Percentiles rank a stretch among this genome's conserved stretches.
Evolutionary conservation across 345 rosid genomes (phyloP).

Genomic region (Eucalyptus curtisii): DNA sequence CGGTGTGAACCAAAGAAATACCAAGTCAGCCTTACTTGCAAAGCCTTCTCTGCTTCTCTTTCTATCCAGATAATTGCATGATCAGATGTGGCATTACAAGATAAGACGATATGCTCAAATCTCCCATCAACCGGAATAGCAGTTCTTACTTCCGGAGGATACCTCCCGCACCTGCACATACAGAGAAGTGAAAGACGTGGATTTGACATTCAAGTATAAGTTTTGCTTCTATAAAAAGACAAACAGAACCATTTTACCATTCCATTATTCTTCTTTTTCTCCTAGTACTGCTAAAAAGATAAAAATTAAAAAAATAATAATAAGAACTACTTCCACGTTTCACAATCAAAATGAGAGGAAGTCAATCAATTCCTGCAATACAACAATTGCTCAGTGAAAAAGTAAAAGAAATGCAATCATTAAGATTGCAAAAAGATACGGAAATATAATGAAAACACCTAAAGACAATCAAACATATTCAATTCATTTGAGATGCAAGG

Average conservation of each 20-base stretch:
- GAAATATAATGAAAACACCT: not conserved
- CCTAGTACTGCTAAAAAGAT: not conserved
- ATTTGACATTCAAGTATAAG: not conserved
- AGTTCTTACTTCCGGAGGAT: constrained; percentile 89
- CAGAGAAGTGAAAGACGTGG: not conserved
- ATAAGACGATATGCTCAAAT: constrained; percentile 89
- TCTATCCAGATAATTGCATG: constrained; percentile 87
- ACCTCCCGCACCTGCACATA: constrained; percentile 77
- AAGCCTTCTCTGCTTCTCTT: constrained; percentile 73
- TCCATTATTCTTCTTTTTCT: not conserved
- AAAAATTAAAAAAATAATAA: not conserved
- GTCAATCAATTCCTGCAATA: not conserved
- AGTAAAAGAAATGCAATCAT: not conserved
- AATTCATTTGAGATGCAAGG: not conserved
- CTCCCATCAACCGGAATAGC: constrained; percentile 97
- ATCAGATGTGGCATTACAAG: constrained; percentile 85
- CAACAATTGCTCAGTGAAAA: not conserved
- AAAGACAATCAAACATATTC: not conserved
- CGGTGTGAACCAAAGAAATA: not conserved
- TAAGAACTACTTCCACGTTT: not conserved
- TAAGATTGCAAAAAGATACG: not conserved
- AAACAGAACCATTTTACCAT: not conserved
- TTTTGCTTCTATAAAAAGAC: not conserved
- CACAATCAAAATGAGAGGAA: not conserved
- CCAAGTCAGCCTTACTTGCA: constrained; percentile 13